phyloP scores from a whole-genome alignment of 208 protist species.

The Leishmania arabica region DNA sequence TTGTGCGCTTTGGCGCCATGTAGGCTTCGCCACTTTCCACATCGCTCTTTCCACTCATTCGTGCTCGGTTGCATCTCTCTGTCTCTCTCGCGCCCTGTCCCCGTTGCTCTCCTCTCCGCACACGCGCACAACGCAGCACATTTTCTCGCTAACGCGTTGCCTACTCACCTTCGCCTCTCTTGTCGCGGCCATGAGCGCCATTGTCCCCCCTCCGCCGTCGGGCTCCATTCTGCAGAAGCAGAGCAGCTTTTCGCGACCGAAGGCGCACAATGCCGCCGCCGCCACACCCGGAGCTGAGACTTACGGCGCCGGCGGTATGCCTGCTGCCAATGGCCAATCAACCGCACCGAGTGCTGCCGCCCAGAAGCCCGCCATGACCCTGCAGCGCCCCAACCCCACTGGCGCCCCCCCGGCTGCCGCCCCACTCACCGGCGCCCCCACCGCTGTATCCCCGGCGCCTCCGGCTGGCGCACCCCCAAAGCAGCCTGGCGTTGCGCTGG shows the following conservation, averaged over 20 bases:
- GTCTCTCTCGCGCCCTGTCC: not conserved
- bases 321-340: not conserved
- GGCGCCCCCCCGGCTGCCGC: not conserved
- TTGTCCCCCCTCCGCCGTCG: constrained; percentile 28
- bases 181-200: constrained; percentile 18
- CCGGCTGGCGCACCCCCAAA: not conserved
- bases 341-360: constrained; percentile 5
- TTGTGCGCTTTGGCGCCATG: not conserved
- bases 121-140: too few relatives aligned
- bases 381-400: not conserved
- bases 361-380: not conserved
- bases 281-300: constrained; percentile 9
- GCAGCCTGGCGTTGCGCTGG: not conserved
- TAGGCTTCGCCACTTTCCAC: not conserved
- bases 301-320: not conserved
- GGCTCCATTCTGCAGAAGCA: constrained; percentile 35
- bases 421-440: not conserved
- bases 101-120: not conserved
- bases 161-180: not conserved
- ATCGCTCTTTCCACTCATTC: not conserved
- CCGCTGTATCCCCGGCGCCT: not conserved
- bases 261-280: constrained; percentile 15
- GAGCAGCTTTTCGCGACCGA: constrained; percentile 38
- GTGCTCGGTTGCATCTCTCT: not conserved
- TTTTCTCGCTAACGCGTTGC: not conserved